Base-by-base conservation (phyloP, 192 early-diverging fungal genomes). In the Gamsiella multidivaricata region DNA sequence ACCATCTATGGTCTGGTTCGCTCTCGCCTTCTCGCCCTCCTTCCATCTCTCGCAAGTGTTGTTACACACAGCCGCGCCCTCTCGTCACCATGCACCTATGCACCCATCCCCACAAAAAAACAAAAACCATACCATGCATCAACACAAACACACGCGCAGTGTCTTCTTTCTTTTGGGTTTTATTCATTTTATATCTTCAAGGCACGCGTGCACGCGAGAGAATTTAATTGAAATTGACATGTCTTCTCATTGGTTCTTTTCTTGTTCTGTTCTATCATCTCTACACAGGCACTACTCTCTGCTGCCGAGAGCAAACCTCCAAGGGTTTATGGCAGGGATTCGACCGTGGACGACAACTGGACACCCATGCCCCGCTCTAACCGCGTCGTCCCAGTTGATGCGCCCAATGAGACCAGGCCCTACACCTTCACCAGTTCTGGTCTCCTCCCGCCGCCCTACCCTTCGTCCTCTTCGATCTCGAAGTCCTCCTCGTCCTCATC, bases 251-350 rank as follows among this genome's bases (percentile, higher is more conserved):
- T 41, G 46, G 17, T 26, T 22, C 59, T 61, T 26, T 5, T 17
- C 36, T 41, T 43, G 53, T 23, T 65, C 43, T n/a, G 23, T 20
- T 34, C 32, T 3, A 32, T 61, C 47, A 0, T 47, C 31, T 45
- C n/a, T 58, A 37, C 28, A 31, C 68, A 76, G 72, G 64, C 72
- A 17, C 32, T 76, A 43, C 65, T 76, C 11, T 61, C 58, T 34
- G 72, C 47, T 32, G 53, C 37, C n/a, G 57, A 70, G 58, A 39
- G 36, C 3, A 60, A 59, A n/a, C 64, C 64, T 14, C 51, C 25
- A 2, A 23, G 72, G 42, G 53, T 76, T 34, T 76, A 76, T 42
- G 72, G 72, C 33, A 41, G 51, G 23, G 72, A 76, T 18, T 76
- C 70, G 22, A 65, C 72, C 20, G 72, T 32, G 0, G 72, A 67